Evolutionary conservation across 108 stramenopile genomes (phyloP).

Genomic region (Licmophora abbreviata): DNA sequence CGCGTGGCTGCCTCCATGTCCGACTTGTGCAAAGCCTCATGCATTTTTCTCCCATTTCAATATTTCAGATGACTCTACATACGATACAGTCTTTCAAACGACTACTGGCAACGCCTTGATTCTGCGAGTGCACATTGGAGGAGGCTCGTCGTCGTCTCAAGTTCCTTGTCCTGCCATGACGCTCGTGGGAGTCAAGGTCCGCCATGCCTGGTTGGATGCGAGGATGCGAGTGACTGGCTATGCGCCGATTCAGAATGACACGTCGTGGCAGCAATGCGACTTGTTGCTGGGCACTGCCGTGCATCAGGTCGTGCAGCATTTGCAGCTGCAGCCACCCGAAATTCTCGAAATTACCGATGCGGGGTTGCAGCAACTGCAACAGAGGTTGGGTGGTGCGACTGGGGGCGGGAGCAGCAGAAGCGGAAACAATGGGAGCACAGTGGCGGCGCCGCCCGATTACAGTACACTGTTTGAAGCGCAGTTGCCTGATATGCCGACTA

Average conservation of each 20-base stretch:
- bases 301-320: constrained; percentile 62
- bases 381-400: constrained; percentile 3
- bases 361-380: constrained; percentile 40
- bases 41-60: constrained; percentile 1
- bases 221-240: constrained; percentile 65
- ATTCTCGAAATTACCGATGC: constrained; percentile 56
- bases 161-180: constrained; percentile 46
- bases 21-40: neutral
- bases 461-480: constrained; percentile 9
- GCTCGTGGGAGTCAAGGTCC: constrained; percentile 65
- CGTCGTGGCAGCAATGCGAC: constrained; percentile 35
- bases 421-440: neutral
- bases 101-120: constrained; percentile 58
- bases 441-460: constrained; percentile 24
- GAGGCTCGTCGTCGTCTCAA: neutral
- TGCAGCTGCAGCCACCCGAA: constrained; percentile 71
- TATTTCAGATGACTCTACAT: constrained; percentile 58
- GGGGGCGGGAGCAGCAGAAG: neutral
- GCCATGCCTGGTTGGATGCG: constrained; percentile 61
- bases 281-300: constrained; percentile 61
- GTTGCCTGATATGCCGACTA: constrained; percentile 31
- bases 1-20: constrained; percentile 6
- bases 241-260: constrained; percentile 45
- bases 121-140: constrained; percentile 56
- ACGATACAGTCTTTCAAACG: constrained; percentile 84